A percentile compares a stretch with the other conserved stretches of the same genome.
phyloP scores from a whole-genome alignment of 805 yeast genomes.

The Priceomyces medius region DNA sequence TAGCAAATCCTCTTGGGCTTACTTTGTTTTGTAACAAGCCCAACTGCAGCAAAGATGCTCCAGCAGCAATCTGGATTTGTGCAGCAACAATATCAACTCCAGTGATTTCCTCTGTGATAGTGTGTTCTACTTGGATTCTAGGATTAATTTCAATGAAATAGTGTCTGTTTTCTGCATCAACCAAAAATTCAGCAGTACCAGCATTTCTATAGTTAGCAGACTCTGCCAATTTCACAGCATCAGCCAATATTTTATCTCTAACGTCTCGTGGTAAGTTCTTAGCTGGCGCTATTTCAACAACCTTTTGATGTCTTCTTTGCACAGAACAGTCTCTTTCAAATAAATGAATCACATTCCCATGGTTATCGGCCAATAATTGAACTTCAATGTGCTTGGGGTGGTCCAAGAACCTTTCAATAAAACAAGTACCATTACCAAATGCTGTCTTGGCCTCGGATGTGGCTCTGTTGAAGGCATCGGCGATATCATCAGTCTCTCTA shows the following conservation, averaged over 20 bases:
- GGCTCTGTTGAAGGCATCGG: constrained; percentile 91
- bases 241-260: constrained; percentile 88
- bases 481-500: constrained; percentile 89
- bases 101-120: constrained; percentile 97
- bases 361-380: constrained; percentile 87
- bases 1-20: constrained; percentile 95
- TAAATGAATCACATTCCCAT: constrained; percentile 92
- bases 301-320: constrained; percentile 98
- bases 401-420: constrained; percentile 92
- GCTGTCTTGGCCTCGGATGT: constrained; percentile 91
- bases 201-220: constrained; percentile 92
- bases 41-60: constrained; percentile 87
- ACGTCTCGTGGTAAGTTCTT: constrained; percentile 78
- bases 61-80: constrained; percentile 98
- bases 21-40: constrained; percentile 93
- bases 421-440: constrained; percentile 98
- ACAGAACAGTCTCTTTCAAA: constrained; percentile 99
- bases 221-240: constrained; percentile 90
- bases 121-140: constrained; percentile 96
- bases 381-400: constrained; percentile 98
- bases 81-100: constrained; percentile 98
- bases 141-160: constrained; percentile 98
- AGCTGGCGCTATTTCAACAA: constrained; percentile 98
- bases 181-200: constrained; percentile 97
- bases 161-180: constrained; percentile 90